Conservation (phyloP, 2,329 filamentous ascomycete genomes). For the Cercospora brassicicola region DNA sequence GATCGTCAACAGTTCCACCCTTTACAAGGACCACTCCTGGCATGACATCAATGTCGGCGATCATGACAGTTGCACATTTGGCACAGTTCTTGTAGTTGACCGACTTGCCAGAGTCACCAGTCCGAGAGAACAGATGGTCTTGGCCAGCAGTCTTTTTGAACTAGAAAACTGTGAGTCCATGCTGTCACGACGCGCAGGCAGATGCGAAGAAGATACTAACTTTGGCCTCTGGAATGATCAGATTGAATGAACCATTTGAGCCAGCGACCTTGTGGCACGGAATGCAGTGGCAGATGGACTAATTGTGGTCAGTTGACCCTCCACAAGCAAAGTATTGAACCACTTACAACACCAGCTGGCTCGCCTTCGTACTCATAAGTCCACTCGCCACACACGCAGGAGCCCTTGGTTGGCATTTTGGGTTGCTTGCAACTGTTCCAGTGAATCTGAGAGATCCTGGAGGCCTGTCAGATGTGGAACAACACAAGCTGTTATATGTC, state of each 20-base stretch:
- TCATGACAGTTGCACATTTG: constrained; percentile 36
- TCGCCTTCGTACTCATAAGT: constrained; percentile 40
- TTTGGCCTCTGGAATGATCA: constrained; percentile 32
- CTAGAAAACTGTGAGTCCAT: constrained; percentile 19
- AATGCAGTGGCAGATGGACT: constrained; percentile 36
- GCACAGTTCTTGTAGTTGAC: constrained; percentile 36
- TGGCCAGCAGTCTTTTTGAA: constrained; percentile 36
- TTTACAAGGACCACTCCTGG: constrained; percentile 35
- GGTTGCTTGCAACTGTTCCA: background rate
- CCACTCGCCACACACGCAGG: constrained; percentile 40
- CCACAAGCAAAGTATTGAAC: background rate
- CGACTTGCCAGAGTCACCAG: constrained; percentile 37
- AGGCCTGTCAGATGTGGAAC: background rate
- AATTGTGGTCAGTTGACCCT: background rate
- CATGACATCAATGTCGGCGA: constrained; percentile 30
- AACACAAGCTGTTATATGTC: background rate
- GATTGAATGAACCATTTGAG: constrained; percentile 35
- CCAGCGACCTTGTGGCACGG: constrained; percentile 39
- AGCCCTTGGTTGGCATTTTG: constrained; percentile 26
- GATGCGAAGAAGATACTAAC: constrained; percentile 16
- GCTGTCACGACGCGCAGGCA: background rate
- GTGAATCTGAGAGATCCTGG: background rate
- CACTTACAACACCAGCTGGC: constrained; percentile 31
- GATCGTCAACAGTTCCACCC: constrained; percentile 38
- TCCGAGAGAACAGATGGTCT: constrained; percentile 29